A percentile compares a stretch with the other conserved stretches of the same genome.
These are phyloP conservation scores for Neurospora sp. DNA, from an alignment of 495 filamentous ascomycete genomes.

Conservation along the genomic window DNA sequence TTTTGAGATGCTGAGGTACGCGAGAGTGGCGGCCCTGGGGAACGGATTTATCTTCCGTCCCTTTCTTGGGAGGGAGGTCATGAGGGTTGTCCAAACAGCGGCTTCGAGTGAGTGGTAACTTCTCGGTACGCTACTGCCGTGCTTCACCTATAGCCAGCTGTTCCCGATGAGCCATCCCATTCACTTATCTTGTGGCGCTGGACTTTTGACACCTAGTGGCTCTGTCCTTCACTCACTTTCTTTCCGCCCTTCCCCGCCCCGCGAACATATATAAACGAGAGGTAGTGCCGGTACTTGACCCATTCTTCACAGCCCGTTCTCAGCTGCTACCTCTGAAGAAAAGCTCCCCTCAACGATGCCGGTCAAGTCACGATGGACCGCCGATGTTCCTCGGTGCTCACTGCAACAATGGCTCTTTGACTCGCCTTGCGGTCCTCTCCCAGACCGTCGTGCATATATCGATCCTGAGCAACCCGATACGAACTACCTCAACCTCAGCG, in stretches of 20 bases:
- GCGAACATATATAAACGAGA: neutral
- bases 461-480: constrained; percentile 47
- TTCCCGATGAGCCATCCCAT: neutral
- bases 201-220: neutral
- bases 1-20: neutral
- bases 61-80: neutral
- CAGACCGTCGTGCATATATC: constrained; percentile 31
- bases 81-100: neutral
- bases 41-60: neutral
- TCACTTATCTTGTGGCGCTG: neutral
- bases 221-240: constrained; percentile 1
- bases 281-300: neutral
- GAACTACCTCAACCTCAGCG: constrained; percentile 27
- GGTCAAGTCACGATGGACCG: constrained; percentile 34
- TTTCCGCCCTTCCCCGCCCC: neutral
- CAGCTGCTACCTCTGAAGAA: constrained; percentile 4
- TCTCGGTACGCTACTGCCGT: neutral
- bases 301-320: neutral
- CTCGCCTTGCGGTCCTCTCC: constrained; percentile 18
- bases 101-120: neutral
- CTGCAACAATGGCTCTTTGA: constrained; percentile 33
- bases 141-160: neutral
- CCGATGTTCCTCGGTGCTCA: constrained; percentile 27
- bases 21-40: neutral
- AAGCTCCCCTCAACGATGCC: constrained; percentile 17